Percentiles rank a stretch among this genome's conserved stretches.
These are phyloP conservation scores for Ganoderma leucocontextum DNA, from an alignment of 1,284 basidiomycete species.

Conservation along the genomic window DNA sequence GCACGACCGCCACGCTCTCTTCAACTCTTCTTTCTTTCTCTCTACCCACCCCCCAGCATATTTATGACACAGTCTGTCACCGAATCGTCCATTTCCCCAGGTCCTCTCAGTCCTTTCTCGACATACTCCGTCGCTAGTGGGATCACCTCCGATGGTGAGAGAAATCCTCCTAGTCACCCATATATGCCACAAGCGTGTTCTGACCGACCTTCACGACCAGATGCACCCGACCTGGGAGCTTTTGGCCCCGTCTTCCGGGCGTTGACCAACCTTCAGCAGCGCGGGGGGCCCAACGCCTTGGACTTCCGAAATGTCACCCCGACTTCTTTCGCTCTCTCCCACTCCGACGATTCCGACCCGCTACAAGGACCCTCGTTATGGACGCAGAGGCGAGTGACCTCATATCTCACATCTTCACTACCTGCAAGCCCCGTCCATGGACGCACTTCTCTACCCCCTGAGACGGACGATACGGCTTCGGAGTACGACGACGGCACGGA, in stretches of 20 bases:
- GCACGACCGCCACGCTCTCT: conserved; percentile 30
- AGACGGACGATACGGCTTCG: conserved; percentile 42
- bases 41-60: conserved; percentile 34
- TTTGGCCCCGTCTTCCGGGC: conserved; percentile 78
- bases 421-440: conserved; percentile 39
- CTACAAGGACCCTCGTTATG: conserved; percentile 67
- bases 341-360: conserved; percentile 53
- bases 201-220: conserved; percentile 43
- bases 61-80: conserved; percentile 48
- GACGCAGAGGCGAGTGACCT: conserved; percentile 68
- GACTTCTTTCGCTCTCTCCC: conserved; percentile 43
- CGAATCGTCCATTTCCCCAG: conserved; percentile 51
- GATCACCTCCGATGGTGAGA: conserved; percentile 72
- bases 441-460: conserved; percentile 38
- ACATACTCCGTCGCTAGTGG: conserved; percentile 60
- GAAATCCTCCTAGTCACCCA: conserved; percentile 15
- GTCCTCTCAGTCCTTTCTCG: conserved; percentile 61
- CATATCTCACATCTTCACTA: conserved; percentile 54
- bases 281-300: conserved; percentile 27
- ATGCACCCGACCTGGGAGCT: conserved; percentile 79
- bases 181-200: conserved; percentile 12
- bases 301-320: conserved; percentile 36
- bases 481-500: conserved; percentile 38
- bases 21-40: conserved; percentile 25
- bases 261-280: conserved; percentile 63